Base-by-base conservation (phyloP, 2,329 filamentous ascomycete species). In the Mycosphaerella arachidis region DNA sequence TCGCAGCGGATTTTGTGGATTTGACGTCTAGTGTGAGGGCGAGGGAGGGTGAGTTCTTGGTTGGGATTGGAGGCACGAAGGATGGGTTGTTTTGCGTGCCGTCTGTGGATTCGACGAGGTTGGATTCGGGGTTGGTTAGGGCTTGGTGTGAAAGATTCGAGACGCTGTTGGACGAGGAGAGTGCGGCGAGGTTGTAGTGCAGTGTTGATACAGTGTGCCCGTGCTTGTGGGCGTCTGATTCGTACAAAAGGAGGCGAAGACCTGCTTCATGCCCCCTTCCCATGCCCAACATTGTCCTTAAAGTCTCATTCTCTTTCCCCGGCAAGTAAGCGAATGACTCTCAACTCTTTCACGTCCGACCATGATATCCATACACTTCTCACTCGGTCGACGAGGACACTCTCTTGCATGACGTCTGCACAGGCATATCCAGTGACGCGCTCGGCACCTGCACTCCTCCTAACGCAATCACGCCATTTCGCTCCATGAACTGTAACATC, bases 11-110 rank as follows among this genome's bases (percentile, higher is more conserved):
- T 61, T 79, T 73, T 53, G 64, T 71, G 5, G 61, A 66, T 3
- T 48, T 77, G 37, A 71, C 65, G 20, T 72, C 76, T 54, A 73
- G 72, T 10, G 78, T 81, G 8, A 66, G 78, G 35, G 76, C 77
- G 2, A 67, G 79, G 30, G 77, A 79, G 6, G 72, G 75, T 3
- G 78, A 81, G 66, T 81, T 80, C 57, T 57, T 81, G 58, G 67
- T 79, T 1, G 77, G 76, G 0, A 75, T 76, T 40, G 74, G 67
- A 30, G 75, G 76, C 0, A 64, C 66, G 20, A 69, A 71, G 40
- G 72, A 75, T 63, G 71, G 73, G 5, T 65, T 81, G 7, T 66
- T 77, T 0, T 76, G 72, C 50, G 76, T 52, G 9, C 62, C 61
- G 12, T 57, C 52, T 8, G 55, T 78, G 62, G 78, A 81, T 67